Evolutionary conservation across 2,329 filamentous ascomycete species (phyloP).

Genomic region (Mollisia scopiformis): DNA sequence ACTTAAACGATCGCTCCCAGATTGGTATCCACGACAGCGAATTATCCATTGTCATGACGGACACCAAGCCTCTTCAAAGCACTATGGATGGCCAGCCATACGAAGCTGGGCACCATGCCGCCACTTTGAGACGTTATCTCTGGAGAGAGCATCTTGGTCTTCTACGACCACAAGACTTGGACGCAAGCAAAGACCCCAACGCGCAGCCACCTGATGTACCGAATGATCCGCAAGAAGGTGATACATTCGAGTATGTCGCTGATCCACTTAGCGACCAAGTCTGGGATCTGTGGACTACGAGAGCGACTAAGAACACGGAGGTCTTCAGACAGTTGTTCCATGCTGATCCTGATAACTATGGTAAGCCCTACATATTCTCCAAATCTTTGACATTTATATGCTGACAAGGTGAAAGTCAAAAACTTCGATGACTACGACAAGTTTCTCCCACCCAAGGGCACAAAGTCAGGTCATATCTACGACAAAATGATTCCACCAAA

Average conservation of each 20-base stretch:
- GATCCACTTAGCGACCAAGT: constrained; percentile 72
- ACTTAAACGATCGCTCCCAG: constrained; percentile 90
- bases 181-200: constrained; percentile 70
- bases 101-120: constrained; percentile 79
- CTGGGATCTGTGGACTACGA: constrained; percentile 69
- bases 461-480: constrained; percentile 85
- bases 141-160: constrained; percentile 92
- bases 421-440: constrained; percentile 88
- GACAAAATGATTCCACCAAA: constrained; percentile 75
- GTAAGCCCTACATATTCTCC: constrained; percentile 44
- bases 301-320: constrained; percentile 72
- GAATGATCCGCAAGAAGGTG: constrained; percentile 67
- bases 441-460: constrained; percentile 70
- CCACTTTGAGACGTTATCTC: constrained; percentile 78
- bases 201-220: constrained; percentile 72
- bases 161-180: constrained; percentile 71
- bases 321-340: constrained; percentile 83
- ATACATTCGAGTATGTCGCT: constrained; percentile 65
- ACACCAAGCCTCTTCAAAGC: constrained; percentile 70
- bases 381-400: not conserved
- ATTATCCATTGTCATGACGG: constrained; percentile 86
- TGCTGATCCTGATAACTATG: constrained; percentile 85
- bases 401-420: constrained; percentile 58
- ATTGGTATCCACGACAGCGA: constrained; percentile 90
- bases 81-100: constrained; percentile 80